Percentiles rank a stretch among this genome's conserved stretches.
Evolutionary conservation across 495 filamentous ascomycete genomes (phyloP).

Genomic region (Neurospora sp.): DNA sequence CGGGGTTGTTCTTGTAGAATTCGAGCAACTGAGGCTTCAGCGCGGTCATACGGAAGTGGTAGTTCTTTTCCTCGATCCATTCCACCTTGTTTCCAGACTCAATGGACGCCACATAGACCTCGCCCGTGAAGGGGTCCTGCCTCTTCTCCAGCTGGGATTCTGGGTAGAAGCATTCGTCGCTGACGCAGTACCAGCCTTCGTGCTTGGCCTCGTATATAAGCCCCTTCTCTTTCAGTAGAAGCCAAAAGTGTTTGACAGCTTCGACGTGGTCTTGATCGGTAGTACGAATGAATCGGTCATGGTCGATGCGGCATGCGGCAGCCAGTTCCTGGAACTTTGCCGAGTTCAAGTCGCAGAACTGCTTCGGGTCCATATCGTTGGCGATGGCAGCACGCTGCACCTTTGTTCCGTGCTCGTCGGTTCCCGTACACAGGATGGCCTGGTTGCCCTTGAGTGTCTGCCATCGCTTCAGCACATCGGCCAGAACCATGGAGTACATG

Average conservation of each 20-base stretch:
- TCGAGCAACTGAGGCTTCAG: constrained; percentile 65
- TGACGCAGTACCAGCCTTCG: constrained; percentile 92
- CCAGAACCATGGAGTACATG: constrained; percentile 82
- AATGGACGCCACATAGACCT: constrained; percentile 68
- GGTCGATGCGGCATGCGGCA: constrained; percentile 50
- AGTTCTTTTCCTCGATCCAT: constrained; percentile 89
- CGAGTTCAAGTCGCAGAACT: constrained; percentile 51
- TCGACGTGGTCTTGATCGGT: constrained; percentile 73
- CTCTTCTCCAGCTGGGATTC: constrained; percentile 59
- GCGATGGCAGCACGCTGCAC: constrained; percentile 74
- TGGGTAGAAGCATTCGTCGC: constrained; percentile 94
- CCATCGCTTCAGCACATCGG: constrained; percentile 91
- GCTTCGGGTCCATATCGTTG: constrained; percentile 42
- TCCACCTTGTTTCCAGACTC: constrained; percentile 91
- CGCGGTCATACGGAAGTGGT: constrained; percentile 84
- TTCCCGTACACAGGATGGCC: constrained; percentile 77
- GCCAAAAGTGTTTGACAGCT: constrained; percentile 88
- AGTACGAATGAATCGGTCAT: constrained; percentile 85
- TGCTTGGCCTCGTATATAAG: constrained; percentile 81
- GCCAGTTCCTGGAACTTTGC: constrained; percentile 62
- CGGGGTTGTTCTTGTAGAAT: constrained; percentile 63
- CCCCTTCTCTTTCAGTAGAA: constrained; percentile 59
- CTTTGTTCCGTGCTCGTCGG: constrained; percentile 98
- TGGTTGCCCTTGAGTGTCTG: constrained; percentile 58
- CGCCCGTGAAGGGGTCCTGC: constrained; percentile 69